Percentiles rank a stretch among this genome's conserved stretches.
These are phyloP conservation scores for Vigna radiata DNA, from an alignment of 306 rosid species.

Conservation along the genomic window DNA sequence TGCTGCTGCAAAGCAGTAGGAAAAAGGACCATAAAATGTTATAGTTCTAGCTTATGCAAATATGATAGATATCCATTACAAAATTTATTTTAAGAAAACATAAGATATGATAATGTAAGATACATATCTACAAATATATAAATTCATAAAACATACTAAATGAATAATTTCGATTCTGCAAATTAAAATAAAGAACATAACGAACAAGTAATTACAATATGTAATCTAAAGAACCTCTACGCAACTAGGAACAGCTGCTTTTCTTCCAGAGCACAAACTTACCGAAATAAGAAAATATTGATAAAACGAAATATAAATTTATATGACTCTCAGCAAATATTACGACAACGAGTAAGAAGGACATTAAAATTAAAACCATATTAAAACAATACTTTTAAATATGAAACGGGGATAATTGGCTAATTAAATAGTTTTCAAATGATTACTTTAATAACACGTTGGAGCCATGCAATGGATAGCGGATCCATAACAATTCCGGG, in stretches of 20 bases:
- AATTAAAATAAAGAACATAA: not conserved
- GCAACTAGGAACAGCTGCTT: not conserved
- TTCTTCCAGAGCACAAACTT: not conserved
- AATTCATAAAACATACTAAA: not conserved
- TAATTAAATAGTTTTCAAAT: not conserved
- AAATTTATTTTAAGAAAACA: too few relatives aligned
- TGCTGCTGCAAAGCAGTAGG: not conserved
- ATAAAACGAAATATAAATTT: not conserved
- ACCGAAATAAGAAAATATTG: not conserved
- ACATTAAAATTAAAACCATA: not conserved
- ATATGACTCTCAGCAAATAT: not conserved
- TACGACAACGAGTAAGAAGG: slow-evolving; percentile 4
- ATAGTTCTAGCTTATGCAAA: not conserved
- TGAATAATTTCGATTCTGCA: not conserved
- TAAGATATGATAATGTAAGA: too few relatives aligned
- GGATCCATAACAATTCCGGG: not conserved
- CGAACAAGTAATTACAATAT: not conserved
- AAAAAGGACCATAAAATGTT: slow-evolving; percentile 8
- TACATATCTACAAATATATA: not conserved
- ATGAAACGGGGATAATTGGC: not conserved
- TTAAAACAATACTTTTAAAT: not conserved
- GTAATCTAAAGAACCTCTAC: not conserved
- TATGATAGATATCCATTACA: too few relatives aligned
- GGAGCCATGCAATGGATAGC: not conserved
- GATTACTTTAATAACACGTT: slow-evolving; percentile 3